These are phyloP conservation scores for Microcos paniculata DNA, from an alignment of 345 rosid species.

Conservation along the genomic window DNA sequence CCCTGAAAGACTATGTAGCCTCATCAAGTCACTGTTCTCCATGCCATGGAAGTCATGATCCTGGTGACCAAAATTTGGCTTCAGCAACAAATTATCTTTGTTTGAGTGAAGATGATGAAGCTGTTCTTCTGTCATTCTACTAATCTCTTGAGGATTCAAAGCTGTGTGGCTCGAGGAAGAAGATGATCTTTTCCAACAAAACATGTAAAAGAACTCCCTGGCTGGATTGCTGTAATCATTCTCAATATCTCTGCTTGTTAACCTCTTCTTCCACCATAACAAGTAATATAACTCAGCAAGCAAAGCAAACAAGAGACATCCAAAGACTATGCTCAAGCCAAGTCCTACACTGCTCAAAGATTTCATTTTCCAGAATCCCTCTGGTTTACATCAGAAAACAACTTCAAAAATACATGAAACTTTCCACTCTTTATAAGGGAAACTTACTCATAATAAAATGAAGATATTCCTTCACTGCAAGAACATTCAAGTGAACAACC, in stretches of 20 bases:
- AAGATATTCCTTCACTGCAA: background rate
- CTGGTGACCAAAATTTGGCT: slow-evolving; percentile 25
- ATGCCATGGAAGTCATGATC: slow-evolving; percentile 32
- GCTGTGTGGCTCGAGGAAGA: slow-evolving; percentile 37
- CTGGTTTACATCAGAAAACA: slow-evolving; percentile 10
- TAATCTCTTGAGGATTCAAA: slow-evolving; percentile 38
- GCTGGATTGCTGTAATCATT: slow-evolving; percentile 69
- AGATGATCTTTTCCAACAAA: slow-evolving; percentile 62
- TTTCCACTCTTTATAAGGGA: background rate
- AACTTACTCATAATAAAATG: slow-evolving; percentile 15
- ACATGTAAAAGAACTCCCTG: slow-evolving; percentile 73
- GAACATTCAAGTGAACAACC: background rate
- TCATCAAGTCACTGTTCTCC: slow-evolving; percentile 63
- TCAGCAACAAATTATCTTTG: slow-evolving; percentile 43
- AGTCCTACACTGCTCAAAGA: slow-evolving; percentile 91
- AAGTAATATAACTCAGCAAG: slow-evolving; percentile 83
- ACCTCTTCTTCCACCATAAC: slow-evolving; percentile 87
- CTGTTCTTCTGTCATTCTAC: slow-evolving; percentile 38
- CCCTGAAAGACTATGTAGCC: slow-evolving; percentile 49
- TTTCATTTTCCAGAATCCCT: slow-evolving; percentile 50
- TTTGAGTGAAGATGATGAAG: slow-evolving; percentile 23
- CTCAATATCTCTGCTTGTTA: slow-evolving; percentile 41
- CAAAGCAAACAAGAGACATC: slow-evolving; percentile 77
- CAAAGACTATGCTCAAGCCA: slow-evolving; percentile 88
- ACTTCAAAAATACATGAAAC: background rate